Conservation (phyloP, 2,329 filamentous ascomycete species). For the Acrodontium crateriforme region DNA sequence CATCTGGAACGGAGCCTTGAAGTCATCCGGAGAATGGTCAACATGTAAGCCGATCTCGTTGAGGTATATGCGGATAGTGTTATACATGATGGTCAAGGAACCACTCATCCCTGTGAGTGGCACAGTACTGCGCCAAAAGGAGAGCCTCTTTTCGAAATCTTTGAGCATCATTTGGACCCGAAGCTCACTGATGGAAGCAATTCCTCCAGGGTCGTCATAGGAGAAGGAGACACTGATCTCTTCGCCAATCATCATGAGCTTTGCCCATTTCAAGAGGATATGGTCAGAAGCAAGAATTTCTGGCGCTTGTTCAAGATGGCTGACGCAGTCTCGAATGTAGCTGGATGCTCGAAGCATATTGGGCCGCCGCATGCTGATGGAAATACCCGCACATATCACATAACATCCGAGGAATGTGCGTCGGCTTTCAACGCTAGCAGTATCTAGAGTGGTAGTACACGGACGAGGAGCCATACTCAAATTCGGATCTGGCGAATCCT, state of each 20-base stretch:
- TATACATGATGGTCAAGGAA: conserved; percentile 49
- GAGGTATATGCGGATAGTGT: conserved; percentile 56
- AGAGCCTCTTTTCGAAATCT: conserved; percentile 50
- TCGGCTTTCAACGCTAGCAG: conserved; percentile 41
- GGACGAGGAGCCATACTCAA: conserved; percentile 13
- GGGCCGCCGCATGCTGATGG: conserved; percentile 48
- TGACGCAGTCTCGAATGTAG: conserved; percentile 48
- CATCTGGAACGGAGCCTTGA: conserved; percentile 32
- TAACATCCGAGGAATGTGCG: conserved; percentile 48
- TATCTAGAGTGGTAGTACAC: conserved; percentile 27
- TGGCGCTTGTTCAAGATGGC: conserved; percentile 39
- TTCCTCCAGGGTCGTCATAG: conserved; percentile 48
- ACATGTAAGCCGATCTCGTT: conserved; percentile 61
- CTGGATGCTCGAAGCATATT: conserved; percentile 46
- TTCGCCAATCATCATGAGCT: conserved; percentile 50
- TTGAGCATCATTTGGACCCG: conserved; percentile 51
- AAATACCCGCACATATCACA: conserved; percentile 44
- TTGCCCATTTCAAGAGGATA: conserved; percentile 45
- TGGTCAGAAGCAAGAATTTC: conserved; percentile 44
- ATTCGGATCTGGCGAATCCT: conserved; percentile 15
- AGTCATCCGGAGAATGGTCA: conserved; percentile 44
- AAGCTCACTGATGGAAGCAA: conserved; percentile 42
- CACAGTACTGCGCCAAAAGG: conserved; percentile 44
- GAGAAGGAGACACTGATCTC: conserved; percentile 54
- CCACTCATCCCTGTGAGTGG: conserved; percentile 31